These are phyloP conservation scores for Ophiostoma angusticollis DNA, from an alignment of 2,329 filamentous ascomycete genomes.

Conservation along the genomic window DNA sequence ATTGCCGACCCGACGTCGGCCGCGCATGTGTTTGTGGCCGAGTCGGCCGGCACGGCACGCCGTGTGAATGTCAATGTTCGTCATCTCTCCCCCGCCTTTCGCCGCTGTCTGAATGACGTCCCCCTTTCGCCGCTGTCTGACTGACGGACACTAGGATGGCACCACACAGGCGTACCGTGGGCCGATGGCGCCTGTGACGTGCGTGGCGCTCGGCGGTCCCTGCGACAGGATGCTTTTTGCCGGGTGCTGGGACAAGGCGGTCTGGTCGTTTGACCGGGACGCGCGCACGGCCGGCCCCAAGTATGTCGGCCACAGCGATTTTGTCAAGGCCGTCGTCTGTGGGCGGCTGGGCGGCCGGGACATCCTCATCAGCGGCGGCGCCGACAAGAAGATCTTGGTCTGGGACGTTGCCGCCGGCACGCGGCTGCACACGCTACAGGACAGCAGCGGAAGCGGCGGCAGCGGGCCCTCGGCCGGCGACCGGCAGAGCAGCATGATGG, in stretches of 20 bases:
- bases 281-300: conserved; percentile 41
- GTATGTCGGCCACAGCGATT: conserved; percentile 73
- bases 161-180: conserved; percentile 48
- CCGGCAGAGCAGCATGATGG: conserved; percentile 50
- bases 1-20: conserved; percentile 51
- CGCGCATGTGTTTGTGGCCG: conserved; percentile 60
- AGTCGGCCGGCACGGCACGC: conserved; percentile 72
- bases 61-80: conserved; percentile 61
- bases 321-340: conserved; percentile 70
- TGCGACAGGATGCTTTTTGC: conserved; percentile 56
- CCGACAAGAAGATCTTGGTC: conserved; percentile 69
- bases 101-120: not conserved
- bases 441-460: conserved; percentile 30
- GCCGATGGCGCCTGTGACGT: conserved; percentile 68
- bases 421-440: conserved; percentile 64
- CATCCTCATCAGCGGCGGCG: conserved; percentile 59
- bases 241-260: conserved; percentile 85
- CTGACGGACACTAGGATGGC: conserved; percentile 24
- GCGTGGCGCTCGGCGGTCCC: conserved; percentile 52
- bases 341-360: conserved; percentile 48
- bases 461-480: conserved; percentile 1
- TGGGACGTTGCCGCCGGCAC: conserved; percentile 62
- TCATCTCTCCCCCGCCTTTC: not conserved
- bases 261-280: conserved; percentile 71
- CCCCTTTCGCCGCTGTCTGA: not conserved